Evolutionary conservation across 345 rosid genomes (phyloP).

Genomic region (Camelina laxa): DNA sequence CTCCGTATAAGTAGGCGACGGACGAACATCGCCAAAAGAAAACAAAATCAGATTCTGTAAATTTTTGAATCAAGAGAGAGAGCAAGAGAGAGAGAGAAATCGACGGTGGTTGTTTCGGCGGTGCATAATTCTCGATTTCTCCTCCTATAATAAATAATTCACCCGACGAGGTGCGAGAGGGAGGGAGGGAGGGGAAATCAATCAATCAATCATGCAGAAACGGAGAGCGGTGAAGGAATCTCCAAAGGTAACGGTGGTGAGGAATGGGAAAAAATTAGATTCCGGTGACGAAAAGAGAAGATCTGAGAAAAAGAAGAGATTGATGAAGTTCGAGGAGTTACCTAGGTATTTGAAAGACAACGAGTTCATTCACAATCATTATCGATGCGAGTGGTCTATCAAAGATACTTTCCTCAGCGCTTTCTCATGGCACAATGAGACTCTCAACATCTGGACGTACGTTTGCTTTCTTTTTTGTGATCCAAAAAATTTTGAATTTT

Average conservation of each 20-base stretch:
- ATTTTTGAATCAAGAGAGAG: not conserved
- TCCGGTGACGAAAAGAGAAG: constrained; percentile 41
- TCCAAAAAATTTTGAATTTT: not conserved
- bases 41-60: not conserved
- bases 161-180: constrained; percentile 15
- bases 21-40: constrained; percentile 10
- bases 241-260: constrained; percentile 27
- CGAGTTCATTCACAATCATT: constrained; percentile 84
- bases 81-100: constrained; percentile 9
- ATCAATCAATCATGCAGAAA: constrained; percentile 37
- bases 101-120: constrained; percentile 20
- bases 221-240: constrained; percentile 32
- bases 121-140: not conserved
- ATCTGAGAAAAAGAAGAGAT: constrained; percentile 56
- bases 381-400: constrained; percentile 93
- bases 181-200: not conserved
- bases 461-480: constrained; percentile 7
- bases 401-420: constrained; percentile 74
- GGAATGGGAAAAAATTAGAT: constrained; percentile 27
- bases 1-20: constrained; percentile 43
- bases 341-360: constrained; percentile 87
- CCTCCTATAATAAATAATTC: not conserved
- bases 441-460: constrained; percentile 95
- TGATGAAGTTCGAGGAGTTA: constrained; percentile 73
- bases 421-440: constrained; percentile 93